A percentile compares a stretch with the other conserved stretches of the same genome.
Evolutionary conservation across 1,284 basidiomycete genomes (phyloP).

Genomic region (Naganishia albida): DNA sequence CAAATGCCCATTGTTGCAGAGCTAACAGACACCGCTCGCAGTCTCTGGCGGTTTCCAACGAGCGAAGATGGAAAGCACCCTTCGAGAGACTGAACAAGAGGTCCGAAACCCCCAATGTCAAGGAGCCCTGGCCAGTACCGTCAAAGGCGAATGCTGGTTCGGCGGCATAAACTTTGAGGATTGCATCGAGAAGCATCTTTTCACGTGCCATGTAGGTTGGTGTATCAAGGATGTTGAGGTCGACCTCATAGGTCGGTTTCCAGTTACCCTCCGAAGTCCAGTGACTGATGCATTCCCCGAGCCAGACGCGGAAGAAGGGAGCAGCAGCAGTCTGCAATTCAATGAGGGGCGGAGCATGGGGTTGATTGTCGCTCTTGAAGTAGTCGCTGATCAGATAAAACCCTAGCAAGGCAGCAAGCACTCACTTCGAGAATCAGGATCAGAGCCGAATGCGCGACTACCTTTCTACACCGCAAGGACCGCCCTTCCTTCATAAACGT

Average conservation of each 20-base stretch:
- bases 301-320: constrained; percentile 24
- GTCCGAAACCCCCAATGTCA: constrained; percentile 4
- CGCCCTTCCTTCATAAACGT: constrained; percentile 17
- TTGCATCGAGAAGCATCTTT: constrained; percentile 25
- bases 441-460: constrained; percentile 18
- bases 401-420: not conserved
- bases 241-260: constrained; percentile 22
- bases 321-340: constrained; percentile 17
- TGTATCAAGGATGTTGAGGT: constrained; percentile 18
- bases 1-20: constrained; percentile 15
- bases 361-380: constrained; percentile 20
- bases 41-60: constrained; percentile 15
- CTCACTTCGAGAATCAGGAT: constrained; percentile 26
- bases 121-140: not conserved
- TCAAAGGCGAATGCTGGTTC: constrained; percentile 30
- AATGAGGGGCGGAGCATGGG: constrained; percentile 12
- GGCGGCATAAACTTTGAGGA: constrained; percentile 25
- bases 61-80: constrained; percentile 18
- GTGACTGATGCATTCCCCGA: constrained; percentile 18
- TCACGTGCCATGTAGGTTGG: constrained; percentile 24
- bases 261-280: constrained; percentile 24
- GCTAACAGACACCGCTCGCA: constrained; percentile 19
- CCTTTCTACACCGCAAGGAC: constrained; percentile 18
- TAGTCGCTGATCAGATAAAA: not conserved
- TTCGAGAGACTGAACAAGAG: constrained; percentile 14